Evolutionary conservation across 345 rosid genomes (phyloP).

Genomic region (Camelina neglecta): DNA sequence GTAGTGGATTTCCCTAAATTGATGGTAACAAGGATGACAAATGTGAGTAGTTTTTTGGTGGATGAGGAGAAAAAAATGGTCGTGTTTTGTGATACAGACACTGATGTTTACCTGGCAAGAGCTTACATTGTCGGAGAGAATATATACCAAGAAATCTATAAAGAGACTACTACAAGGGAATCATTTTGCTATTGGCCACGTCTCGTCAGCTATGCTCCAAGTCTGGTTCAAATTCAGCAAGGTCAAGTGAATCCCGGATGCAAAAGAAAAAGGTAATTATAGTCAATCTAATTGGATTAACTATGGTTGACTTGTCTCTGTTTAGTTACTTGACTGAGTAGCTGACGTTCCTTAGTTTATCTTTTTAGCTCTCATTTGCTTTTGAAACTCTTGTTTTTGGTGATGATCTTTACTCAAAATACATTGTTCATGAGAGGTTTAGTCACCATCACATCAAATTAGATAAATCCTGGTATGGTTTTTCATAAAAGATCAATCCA

Average conservation of each 20-base stretch:
- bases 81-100: not conserved
- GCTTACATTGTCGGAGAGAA: not conserved
- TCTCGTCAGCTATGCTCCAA: constrained; percentile 1
- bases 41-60: not conserved
- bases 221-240: constrained; percentile 11
- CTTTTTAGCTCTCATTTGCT: not conserved
- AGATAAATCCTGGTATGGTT: not conserved
- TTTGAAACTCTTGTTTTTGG: not conserved
- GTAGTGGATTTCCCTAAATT: not conserved
- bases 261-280: not conserved
- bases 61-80: constrained; percentile 10
- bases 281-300: not conserved
- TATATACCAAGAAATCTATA: not conserved
- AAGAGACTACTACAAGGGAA: not conserved
- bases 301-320: not conserved
- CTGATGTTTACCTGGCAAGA: not conserved
- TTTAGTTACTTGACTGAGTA: not conserved
- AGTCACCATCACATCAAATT: not conserved
- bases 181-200: not conserved
- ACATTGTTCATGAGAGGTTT: not conserved
- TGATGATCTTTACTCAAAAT: not conserved
- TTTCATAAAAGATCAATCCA: no score
- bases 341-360: not conserved
- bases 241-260: not conserved
- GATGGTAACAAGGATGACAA: not conserved